A percentile compares a stretch with the other conserved stretches of the same genome.
Evolutionary conservation across 345 rosid genomes (phyloP).

Genomic region (Pistacia atlantica): DNA sequence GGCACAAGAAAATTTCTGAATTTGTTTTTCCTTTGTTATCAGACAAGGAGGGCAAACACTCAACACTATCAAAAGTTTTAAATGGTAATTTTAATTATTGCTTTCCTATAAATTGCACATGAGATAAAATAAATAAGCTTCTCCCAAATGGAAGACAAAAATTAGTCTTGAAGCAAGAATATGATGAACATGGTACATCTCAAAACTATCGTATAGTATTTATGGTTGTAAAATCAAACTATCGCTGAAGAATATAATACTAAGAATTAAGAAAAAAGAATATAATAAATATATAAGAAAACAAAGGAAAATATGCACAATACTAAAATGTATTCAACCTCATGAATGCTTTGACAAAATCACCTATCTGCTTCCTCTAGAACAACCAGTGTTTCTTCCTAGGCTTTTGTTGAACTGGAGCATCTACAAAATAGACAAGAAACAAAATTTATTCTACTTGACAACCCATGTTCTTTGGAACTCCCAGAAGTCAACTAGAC

Average conservation of each 20-base stretch:
- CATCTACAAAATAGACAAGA: conserved; percentile 48
- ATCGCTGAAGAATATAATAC: neutral
- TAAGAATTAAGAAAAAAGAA: neutral
- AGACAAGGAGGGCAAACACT: neutral
- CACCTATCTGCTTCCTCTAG: conserved; percentile 36
- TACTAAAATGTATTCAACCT: neutral
- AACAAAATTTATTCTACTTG: neutral
- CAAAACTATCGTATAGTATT: neutral
- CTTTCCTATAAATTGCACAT: neutral
- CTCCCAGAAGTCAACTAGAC: neutral
- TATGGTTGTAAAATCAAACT: neutral
- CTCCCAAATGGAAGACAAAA: neutral
- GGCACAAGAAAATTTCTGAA: neutral
- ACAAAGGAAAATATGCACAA: conserved; percentile 13
- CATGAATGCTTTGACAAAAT: neutral
- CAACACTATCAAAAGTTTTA: neutral
- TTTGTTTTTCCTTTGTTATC: neutral
- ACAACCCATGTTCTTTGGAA: neutral
- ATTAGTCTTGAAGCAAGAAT: neutral
- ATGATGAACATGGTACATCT: conserved; percentile 3
- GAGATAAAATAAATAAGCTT: neutral
- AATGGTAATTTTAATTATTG: neutral
- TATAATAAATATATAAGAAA: neutral
- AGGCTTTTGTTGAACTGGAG: conserved; percentile 64
- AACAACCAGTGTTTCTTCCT: conserved; percentile 96